Evolutionary conservation across 768 basidiomycete species (phyloP).

Genomic region (Filobasidium floriforme): DNA sequence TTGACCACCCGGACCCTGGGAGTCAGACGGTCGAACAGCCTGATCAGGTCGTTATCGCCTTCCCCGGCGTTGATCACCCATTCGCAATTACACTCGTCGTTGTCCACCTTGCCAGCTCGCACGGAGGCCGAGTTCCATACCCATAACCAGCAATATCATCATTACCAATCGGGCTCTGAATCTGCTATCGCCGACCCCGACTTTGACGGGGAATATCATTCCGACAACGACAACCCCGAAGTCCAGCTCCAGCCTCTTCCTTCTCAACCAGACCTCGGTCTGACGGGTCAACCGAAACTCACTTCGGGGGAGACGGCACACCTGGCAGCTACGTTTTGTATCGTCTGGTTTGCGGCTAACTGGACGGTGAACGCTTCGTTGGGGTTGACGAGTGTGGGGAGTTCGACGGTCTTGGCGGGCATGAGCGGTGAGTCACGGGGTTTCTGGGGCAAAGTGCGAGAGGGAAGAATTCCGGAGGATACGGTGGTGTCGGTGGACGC

Average conservation of each 20-base stretch:
- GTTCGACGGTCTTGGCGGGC: constrained; percentile 77
- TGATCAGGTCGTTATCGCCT: constrained; percentile 22
- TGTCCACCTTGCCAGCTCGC: neutral
- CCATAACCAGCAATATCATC: too few relatives aligned
- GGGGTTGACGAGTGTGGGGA: constrained; percentile 85
- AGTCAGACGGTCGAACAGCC: constrained; percentile 15
- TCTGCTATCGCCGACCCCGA: neutral
- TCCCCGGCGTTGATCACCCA: constrained; percentile 21
- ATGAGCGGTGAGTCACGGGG: constrained; percentile 64
- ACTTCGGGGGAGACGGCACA: constrained; percentile 64
- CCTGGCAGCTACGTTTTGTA: constrained; percentile 71
- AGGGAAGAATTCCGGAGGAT: too few relatives aligned
- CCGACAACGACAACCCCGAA: too few relatives aligned
- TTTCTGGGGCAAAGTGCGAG: neutral
- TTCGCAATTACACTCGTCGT: neutral
- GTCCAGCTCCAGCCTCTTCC: too few relatives aligned
- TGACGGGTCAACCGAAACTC: constrained; percentile 35
- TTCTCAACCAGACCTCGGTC: too few relatives aligned
- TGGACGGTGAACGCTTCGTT: constrained; percentile 80
- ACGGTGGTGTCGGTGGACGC: neutral
- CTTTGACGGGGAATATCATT: neutral
- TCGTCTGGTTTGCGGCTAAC: constrained; percentile 87
- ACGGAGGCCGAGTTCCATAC: neutral
- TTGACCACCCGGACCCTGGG: neutral
- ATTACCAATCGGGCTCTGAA: too few relatives aligned